Base-by-base conservation (phyloP, 139 green algal genomes). In the Chlorella ohadii region DNA sequence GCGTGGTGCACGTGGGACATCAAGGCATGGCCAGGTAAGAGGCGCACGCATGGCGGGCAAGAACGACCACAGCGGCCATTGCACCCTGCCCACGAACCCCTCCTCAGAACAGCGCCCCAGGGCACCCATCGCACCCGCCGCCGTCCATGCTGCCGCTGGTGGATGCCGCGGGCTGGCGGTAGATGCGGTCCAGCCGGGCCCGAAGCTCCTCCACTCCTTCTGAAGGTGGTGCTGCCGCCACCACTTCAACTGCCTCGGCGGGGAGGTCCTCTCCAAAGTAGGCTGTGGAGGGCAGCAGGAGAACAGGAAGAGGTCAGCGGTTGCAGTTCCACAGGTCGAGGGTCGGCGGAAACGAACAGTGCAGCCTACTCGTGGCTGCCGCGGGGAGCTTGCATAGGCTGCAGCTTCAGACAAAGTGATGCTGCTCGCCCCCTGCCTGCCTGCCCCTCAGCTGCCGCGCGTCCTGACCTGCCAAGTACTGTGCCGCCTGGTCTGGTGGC, bases 181-280 rank as follows among this genome's bases (percentile, higher is more conserved):
- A 80, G 34, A 82, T 71, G 51, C 87, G 68, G 81, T 93, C 89
- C 55, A 94, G 86, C 22, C 72, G 63, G 19, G 84, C 66, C 28
- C 87, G 82, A 38, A 89, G 85, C 12, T 81, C 84, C 1, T 88
- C 74, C 23, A 89, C 63, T 25, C 75, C 36, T 4, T 73, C 77
- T 5, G 17, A 2, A 12, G 41, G 31, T 3, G 64, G n/a, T 2
- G 56, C 73, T 13, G 51, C 57, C 16, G 87, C 90, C 66, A 98
- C 88, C 16, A 85, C 90, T 31, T 95, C 72, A 31, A 96, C 82
- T 3, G 90, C 91, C n/a, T 90, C 90, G 22, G 82, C 66, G 0
- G 92, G 89, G 66, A 99, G 82, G 36, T 71, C 78, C 15, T 89
- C 87, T 27, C 90, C 93, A 85, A 98, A 93, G 87, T 97, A 97